These are phyloP conservation scores for Ustilago esculenta DNA, from an alignment of 1,284 basidiomycete species.

Conservation along the genomic window DNA sequence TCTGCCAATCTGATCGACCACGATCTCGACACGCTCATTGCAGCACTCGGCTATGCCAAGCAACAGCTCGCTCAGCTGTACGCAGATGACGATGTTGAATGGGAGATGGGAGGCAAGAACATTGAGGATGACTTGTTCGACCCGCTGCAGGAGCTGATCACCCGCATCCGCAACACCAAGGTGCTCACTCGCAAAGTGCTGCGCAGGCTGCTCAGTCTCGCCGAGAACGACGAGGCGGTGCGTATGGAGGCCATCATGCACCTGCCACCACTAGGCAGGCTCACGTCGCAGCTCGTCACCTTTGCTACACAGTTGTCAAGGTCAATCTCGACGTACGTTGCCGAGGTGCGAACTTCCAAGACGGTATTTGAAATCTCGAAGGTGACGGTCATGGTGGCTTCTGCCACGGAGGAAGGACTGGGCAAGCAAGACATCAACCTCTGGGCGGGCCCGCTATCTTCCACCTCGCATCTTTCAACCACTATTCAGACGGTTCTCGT, in stretches of 20 bases:
- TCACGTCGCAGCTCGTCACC: conserved; percentile 55
- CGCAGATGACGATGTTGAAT: conserved; percentile 49
- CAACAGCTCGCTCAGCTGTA: conserved; percentile 53
- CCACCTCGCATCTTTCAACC: conserved; percentile 36
- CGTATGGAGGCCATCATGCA: conserved; percentile 51
- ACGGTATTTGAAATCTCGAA: conserved; percentile 37
- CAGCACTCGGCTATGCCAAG: conserved; percentile 56
- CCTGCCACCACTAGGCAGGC: conserved; percentile 55
- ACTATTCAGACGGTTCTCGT: conserved; percentile 52
- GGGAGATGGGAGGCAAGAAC: conserved; percentile 45
- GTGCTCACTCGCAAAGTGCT: conserved; percentile 61
- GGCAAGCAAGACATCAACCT: conserved; percentile 30
- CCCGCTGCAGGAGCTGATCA: conserved; percentile 55
- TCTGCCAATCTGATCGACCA: conserved; percentile 59
- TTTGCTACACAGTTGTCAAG: conserved; percentile 51
- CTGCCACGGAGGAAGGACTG: conserved; percentile 51
- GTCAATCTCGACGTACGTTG: conserved; percentile 36
- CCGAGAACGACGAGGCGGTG: conserved; percentile 58
- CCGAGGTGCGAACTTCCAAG: conserved; percentile 48
- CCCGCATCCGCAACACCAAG: conserved; percentile 54
- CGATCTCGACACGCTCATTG: conserved; percentile 64
- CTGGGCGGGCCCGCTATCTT: conserved; percentile 41
- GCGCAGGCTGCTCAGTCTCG: conserved; percentile 55
- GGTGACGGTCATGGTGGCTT: conserved; percentile 33
- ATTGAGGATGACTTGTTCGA: conserved; percentile 53